Evolutionary conservation across 2,329 filamentous ascomycete species (phyloP), one percentile per base, ranked within the genome.

Genomic region (Scedosporium apiospermum): DNA sequence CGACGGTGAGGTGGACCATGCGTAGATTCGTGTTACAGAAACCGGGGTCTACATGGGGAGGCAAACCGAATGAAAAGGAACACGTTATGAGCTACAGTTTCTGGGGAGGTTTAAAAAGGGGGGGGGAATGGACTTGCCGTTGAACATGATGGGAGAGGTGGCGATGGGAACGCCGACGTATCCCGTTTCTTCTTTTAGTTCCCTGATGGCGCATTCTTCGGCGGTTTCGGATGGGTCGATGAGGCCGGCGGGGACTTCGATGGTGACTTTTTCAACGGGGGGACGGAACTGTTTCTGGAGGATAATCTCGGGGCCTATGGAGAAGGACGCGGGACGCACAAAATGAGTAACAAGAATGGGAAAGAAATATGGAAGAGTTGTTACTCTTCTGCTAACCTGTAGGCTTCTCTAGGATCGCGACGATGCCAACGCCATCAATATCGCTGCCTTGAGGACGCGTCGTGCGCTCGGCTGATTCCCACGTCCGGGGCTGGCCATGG

Each of bases 361-460:
- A 38, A 21, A 21, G n/a, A 23, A 16, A 38, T 16, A 38, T n/a
- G 14, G 30, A 6, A 12, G n/a, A 9, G 2, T 4, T 30, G 51
- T 23, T n/a, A 58, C 30, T 34, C 27, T 2, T 34, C 30, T 58
- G 41, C 38, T 55, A 18, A 74, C 81, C 82, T 0, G 74, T 74
- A 7, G 79, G 71, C 66, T 80, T 82, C 65, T 84, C 76, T 14
- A 92, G 76, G 65, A 91, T 83, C 51, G 88, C 88, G 16, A 90
- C 79, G 63, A 92, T 89, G 64, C 88, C 88, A 14, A 91, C 88
- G 61, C 86, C 88, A 68, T 92, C 89, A 61, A 91, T 86, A 41
- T 84, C 82, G 63, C 79, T 79, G 65, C 74, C 78, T 62, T 78
- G 76, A 12, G 88, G 87, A 3, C 88, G 82, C 0, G 88, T 91